These are phyloP conservation scores for Cucurbitaria berberidis DNA, from an alignment of 2,329 filamentous ascomycete species.

Conservation along the genomic window DNA sequence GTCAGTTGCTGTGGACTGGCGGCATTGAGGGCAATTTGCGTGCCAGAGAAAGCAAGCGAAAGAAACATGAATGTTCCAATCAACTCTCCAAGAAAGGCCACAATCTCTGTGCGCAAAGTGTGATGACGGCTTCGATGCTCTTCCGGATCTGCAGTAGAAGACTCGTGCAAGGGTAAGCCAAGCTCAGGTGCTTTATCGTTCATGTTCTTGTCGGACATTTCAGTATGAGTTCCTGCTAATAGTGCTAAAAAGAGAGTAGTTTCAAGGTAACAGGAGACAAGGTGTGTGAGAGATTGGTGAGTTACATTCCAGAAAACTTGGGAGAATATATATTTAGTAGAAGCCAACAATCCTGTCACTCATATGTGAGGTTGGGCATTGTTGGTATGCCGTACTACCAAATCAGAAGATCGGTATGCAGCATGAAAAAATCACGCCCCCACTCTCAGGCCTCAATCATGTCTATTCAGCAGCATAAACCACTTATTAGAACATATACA, in stretches of 20 bases:
- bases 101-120: conserved; percentile 23
- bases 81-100: conserved; percentile 50
- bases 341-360: too few relatives aligned
- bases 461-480: too few relatives aligned
- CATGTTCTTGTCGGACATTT: conserved; percentile 13
- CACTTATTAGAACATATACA: too few relatives aligned
- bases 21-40: conserved; percentile 58
- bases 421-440: too few relatives aligned
- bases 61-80: conserved; percentile 56
- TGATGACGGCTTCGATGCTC: conserved; percentile 7
- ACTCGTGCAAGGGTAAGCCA: conserved; percentile 21
- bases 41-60: conserved; percentile 40
- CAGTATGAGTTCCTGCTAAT: neutral
- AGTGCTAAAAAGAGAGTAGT: neutral
- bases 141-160: conserved; percentile 9
- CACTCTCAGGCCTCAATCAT: too few relatives aligned
- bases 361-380: too few relatives aligned
- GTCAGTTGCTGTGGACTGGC: conserved; percentile 36
- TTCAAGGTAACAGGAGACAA: neutral
- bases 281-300: neutral
- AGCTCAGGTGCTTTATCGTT: conserved; percentile 8
- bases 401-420: too few relatives aligned
- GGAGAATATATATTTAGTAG: too few relatives aligned
- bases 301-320: neutral
- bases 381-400: neutral